phyloP scores from a whole-genome alignment of 176 grass and related monocot genomes.

The Eleusine indica region DNA sequence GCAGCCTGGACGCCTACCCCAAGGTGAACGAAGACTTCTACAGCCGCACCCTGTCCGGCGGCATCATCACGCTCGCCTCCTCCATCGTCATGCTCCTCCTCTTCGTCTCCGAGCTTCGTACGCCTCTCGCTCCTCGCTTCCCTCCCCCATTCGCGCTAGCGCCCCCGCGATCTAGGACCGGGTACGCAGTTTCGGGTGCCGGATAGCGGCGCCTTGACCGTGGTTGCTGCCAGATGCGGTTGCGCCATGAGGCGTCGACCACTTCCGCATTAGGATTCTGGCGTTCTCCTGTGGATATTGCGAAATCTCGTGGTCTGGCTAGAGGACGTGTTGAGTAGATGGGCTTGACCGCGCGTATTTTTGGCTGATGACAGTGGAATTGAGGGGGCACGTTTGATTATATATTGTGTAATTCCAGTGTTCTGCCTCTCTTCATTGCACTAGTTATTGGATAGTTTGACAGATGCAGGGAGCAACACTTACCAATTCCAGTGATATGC shows the following conservation, averaged over 20 bases:
- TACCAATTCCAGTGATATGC: not conserved
- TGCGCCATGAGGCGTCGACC: not conserved
- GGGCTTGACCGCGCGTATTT: not conserved
- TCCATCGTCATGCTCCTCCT: conserved; percentile 81
- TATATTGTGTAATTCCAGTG: not conserved
- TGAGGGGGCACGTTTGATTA: not conserved
- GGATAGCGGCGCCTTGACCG: not conserved
- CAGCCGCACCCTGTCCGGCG: conserved; percentile 86
- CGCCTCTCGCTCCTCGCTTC: not conserved
- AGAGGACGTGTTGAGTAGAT: not conserved
- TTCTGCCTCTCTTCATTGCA: conserved; percentile 10
- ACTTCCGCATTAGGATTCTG: conserved; percentile 3
- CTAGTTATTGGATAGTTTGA: not conserved
- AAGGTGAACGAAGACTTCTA: conserved; percentile 98
- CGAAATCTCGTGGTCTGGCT: conserved; percentile 28
- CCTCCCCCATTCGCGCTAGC: not conserved
- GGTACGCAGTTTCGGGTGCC: not conserved
- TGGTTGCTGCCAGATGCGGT: conserved; percentile 4
- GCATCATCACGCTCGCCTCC: conserved; percentile 77
- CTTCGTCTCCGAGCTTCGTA: conserved; percentile 92
- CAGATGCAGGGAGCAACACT: not conserved
- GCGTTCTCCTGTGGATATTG: not conserved
- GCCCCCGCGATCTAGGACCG: not conserved
- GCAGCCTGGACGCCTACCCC: conserved; percentile 80
- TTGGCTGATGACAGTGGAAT: conserved; percentile 17